Evolutionary conservation across 148 eudicot species (phyloP), one percentile per base, ranked within the genome.

Genomic region (Vaccinium myrtillus): DNA sequence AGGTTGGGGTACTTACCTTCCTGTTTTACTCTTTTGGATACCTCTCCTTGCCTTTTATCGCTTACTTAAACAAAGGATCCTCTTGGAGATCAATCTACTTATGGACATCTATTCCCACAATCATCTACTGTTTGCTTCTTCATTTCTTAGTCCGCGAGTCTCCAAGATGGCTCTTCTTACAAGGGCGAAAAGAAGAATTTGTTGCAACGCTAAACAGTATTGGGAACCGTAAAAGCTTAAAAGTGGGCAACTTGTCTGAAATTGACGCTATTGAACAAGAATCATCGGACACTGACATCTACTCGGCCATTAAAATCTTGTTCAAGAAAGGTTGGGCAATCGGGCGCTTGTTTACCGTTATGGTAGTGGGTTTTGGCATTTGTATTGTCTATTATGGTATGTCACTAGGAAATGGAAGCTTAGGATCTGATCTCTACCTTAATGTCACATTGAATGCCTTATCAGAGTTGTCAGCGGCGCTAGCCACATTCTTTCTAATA

Each of bases 381-480:
- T 95, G 96, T 4, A 81, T 91, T 85, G 90, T 92, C 8, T 95
- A 95, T 71, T 93, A 92, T 46, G 98, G 95, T 8, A 90, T 92
- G 91, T 93, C 96, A 2, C 69, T 93, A 61, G 93, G 88, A 0
- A 83, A 91, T 3, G 95, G 91, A 14, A 93, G 91, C 77, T 65
- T 95, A n/a, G 86, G 87, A 0, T 86, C 91, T 56, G 87, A 91
- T 48, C 87, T 95, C 15, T 93, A 93, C 83, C n/a, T 91, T 4
- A 88, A 89, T 46, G 93, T 89, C 1, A 75, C 90, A 0, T 70
- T 93, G 15, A 95, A 93, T 27, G 94, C 95, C 0, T 55, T 92
- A 32, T 83, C 90, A 0, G 96, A 95, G 81, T 79, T 95, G 2
- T 94, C 93, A 0, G 89, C 94, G 0, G 86, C 91, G 0, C 55